phyloP scores from a whole-genome alignment of 495 filamentous ascomycete species.

The Hyphodiscus hymeniophilus region DNA sequence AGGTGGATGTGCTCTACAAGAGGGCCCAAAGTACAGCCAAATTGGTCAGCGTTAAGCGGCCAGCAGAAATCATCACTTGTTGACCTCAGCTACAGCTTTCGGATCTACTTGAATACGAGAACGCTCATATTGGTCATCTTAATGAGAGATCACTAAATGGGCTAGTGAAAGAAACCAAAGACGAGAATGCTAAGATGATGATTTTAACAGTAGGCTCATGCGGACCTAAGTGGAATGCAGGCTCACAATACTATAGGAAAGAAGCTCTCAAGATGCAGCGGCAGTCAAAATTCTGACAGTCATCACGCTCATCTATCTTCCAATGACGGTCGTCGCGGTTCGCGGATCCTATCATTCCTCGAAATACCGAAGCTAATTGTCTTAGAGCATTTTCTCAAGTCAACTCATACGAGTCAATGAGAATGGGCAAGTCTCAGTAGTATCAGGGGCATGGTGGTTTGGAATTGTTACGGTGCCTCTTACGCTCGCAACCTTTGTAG shows the following conservation, averaged over 20 bases:
- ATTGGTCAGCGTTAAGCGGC: neutral
- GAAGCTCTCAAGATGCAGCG: constrained; percentile 16
- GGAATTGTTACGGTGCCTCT: constrained; percentile 25
- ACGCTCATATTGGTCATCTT: neutral
- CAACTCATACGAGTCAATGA: constrained; percentile 23
- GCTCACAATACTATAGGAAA: constrained; percentile 3
- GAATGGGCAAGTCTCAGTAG: constrained; percentile 6
- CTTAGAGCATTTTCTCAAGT: constrained; percentile 32
- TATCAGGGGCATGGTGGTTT: constrained; percentile 24
- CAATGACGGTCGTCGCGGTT: constrained; percentile 16
- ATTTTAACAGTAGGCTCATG: constrained; percentile 6
- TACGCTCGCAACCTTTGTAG: constrained; percentile 24
- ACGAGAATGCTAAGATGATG: constrained; percentile 9
- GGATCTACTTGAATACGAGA: constrained; percentile 17
- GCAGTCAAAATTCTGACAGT: constrained; percentile 18
- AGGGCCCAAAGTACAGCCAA: constrained; percentile 13
- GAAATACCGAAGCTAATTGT: neutral
- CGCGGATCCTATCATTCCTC: neutral
- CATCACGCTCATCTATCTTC: constrained; percentile 17
- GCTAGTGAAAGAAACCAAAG: constrained; percentile 6
- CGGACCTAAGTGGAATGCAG: too few species aligned
- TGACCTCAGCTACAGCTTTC: constrained; percentile 10
- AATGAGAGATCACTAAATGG: constrained; percentile 6
- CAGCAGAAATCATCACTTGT: neutral
- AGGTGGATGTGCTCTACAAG: constrained; percentile 3